phyloP scores from a whole-genome alignment of 768 basidiomycete genomes.

The Boletus rubroflammeus region DNA sequence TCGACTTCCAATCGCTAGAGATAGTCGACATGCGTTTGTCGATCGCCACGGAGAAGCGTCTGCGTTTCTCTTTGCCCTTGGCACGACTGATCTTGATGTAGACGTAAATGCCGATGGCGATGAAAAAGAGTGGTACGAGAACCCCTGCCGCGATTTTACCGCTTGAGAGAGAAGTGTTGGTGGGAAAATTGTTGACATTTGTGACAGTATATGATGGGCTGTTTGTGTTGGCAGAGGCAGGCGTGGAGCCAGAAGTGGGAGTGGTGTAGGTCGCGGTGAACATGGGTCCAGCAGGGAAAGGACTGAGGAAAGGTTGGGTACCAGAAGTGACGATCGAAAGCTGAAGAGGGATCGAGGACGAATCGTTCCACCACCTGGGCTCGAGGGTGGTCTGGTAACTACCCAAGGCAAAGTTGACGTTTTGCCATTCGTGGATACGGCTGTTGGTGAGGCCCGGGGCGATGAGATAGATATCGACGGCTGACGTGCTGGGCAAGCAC shows the following conservation, averaged over 20 bases:
- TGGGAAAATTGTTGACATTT: constrained; percentile 37
- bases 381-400: constrained; percentile 47
- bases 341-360: constrained; percentile 48
- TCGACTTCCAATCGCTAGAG: constrained; percentile 71
- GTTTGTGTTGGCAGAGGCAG: constrained; percentile 41
- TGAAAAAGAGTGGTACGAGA: constrained; percentile 59
- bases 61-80: constrained; percentile 48
- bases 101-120: constrained; percentile 38
- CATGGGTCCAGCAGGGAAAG: constrained; percentile 63
- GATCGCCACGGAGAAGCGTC: constrained; percentile 59
- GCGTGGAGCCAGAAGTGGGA: constrained; percentile 37
- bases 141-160: constrained; percentile 67
- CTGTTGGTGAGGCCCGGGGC: constrained; percentile 42
- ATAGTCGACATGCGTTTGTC: constrained; percentile 86
- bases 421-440: constrained; percentile 56
- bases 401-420: constrained; percentile 47
- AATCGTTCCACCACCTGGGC: constrained; percentile 72
- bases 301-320: constrained; percentile 46
- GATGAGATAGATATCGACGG: constrained; percentile 68
- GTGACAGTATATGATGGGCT: constrained; percentile 33
- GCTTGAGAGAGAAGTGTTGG: constrained; percentile 36
- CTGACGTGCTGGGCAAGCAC: constrained; percentile 43
- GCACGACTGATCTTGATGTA: constrained; percentile 56
- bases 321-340: constrained; percentile 54
- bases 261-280: constrained; percentile 60